Evolutionary conservation across 2,329 filamentous ascomycete genomes (phyloP).

Genomic region (Beauveria pseudobassiana): DNA sequence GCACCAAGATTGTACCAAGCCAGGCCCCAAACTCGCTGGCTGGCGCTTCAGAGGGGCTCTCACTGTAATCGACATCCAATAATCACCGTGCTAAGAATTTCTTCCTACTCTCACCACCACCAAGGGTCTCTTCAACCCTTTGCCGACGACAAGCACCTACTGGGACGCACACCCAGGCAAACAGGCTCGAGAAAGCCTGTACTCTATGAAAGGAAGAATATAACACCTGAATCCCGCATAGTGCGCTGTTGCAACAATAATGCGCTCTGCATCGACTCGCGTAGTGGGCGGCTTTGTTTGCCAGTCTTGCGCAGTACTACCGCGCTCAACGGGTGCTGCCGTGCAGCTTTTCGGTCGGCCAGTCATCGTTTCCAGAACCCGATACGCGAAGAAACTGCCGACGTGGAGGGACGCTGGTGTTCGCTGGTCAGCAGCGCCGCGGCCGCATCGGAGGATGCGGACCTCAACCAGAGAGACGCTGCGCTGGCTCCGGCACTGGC

Average conservation of each 20-base stretch:
- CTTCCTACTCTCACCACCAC: slow-evolving; percentile 1
- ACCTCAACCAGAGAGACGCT: not conserved
- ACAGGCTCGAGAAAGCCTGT: not conserved
- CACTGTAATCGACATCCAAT: not conserved
- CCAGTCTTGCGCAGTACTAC: slow-evolving; percentile 34
- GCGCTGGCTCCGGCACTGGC: not conserved
- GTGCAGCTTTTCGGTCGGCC: slow-evolving; percentile 20
- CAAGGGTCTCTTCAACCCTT: not conserved
- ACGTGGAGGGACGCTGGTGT: slow-evolving; percentile 11
- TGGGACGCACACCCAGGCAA: not conserved
- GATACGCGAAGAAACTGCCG: not conserved
- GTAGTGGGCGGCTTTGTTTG: slow-evolving; percentile 33
- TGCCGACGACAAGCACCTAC: not conserved
- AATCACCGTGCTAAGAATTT: slow-evolving; percentile 10
- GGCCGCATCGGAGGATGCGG: not conserved
- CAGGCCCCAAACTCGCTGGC: not conserved
- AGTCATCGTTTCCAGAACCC: slow-evolving; percentile 11
- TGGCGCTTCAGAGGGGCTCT: not conserved
- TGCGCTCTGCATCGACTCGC: slow-evolving; percentile 30
- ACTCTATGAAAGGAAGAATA: not conserved
- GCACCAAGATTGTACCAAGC: no score
- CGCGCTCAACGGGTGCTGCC: slow-evolving; percentile 12
- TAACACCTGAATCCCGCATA: not conserved
- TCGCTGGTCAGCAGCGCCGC: slow-evolving; percentile 23
- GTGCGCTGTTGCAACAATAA: slow-evolving; percentile 14